Conservation (phyloP, 495 filamentous ascomycete species). For the Xylaria palmicola region DNA sequence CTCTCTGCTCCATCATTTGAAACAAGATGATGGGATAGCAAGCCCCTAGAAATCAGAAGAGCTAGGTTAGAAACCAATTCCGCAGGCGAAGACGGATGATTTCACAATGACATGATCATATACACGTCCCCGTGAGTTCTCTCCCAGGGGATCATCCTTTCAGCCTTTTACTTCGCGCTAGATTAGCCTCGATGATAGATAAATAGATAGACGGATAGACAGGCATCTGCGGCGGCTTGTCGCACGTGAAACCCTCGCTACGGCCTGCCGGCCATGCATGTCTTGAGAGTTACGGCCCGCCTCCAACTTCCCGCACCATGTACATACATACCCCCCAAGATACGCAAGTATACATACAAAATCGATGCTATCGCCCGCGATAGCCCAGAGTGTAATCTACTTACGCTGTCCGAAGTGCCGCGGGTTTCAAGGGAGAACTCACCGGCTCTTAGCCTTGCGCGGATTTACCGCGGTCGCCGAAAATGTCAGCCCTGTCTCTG, state of each 20-base stretch:
- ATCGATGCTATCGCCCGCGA: constrained; percentile 18
- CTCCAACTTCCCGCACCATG: constrained; percentile 5
- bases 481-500: not conserved
- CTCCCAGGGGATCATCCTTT: not conserved
- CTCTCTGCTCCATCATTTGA: too few relatives aligned
- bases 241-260: not conserved
- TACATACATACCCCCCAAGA: too few relatives aligned
- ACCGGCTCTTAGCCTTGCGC: not conserved
- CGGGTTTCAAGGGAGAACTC: not conserved
- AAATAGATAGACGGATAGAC: too few relatives aligned
- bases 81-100: not conserved
- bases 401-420: not conserved
- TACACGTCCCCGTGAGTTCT: too few relatives aligned
- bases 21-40: too few relatives aligned
- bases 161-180: too few relatives aligned
- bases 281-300: constrained; percentile 6
- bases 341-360: too few relatives aligned
- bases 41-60: too few relatives aligned
- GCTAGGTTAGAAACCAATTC: too few relatives aligned
- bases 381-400: not conserved
- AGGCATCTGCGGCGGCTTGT: too few relatives aligned
- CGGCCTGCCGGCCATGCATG: constrained; percentile 3
- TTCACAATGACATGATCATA: constrained; percentile 5
- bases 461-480: not conserved
- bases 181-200: too few relatives aligned